Conservation (phyloP, 169 alveolate species). For the Cryptosporidium muris region DNA sequence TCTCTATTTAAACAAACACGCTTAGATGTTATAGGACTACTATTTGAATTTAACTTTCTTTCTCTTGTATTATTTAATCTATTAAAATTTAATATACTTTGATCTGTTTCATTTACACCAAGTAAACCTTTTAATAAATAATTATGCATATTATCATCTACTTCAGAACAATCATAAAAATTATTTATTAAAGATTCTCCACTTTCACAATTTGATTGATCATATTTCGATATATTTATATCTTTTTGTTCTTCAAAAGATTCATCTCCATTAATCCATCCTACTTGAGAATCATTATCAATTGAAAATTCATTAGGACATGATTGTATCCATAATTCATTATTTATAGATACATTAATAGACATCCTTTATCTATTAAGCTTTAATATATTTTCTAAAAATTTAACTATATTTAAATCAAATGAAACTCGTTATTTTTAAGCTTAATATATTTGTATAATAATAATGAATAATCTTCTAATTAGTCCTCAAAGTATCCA, state of each 20-base stretch:
- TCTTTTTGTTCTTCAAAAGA: constrained; percentile 31
- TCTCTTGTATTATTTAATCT: not conserved
- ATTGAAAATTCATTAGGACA: constrained; percentile 25
- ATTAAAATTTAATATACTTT: not conserved
- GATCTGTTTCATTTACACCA: constrained; percentile 7
- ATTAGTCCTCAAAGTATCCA: no score
- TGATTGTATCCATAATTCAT: constrained; percentile 30
- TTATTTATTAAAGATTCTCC: constrained; percentile 27
- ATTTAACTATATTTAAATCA: no score
- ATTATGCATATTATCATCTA: constrained; percentile 46
- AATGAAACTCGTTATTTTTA: no score
- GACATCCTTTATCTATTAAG: not conserved
- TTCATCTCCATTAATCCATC: constrained; percentile 37
- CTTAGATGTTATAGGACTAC: not conserved
- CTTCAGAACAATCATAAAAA: constrained; percentile 51
- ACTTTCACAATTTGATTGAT: not conserved
- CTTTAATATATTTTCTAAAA: no score
- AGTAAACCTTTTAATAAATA: constrained; percentile 42
- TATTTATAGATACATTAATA: constrained; percentile 10
- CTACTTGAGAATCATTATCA: constrained; percentile 33
- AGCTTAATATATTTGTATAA: no score
- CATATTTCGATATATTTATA: not conserved
- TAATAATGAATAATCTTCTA: no score
- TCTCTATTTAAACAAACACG: not conserved
- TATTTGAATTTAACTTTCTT: not conserved